These are phyloP conservation scores for Aristolochia fimbriata DNA, from an alignment of 164 flowering plant genomes.

Conservation along the genomic window DNA sequence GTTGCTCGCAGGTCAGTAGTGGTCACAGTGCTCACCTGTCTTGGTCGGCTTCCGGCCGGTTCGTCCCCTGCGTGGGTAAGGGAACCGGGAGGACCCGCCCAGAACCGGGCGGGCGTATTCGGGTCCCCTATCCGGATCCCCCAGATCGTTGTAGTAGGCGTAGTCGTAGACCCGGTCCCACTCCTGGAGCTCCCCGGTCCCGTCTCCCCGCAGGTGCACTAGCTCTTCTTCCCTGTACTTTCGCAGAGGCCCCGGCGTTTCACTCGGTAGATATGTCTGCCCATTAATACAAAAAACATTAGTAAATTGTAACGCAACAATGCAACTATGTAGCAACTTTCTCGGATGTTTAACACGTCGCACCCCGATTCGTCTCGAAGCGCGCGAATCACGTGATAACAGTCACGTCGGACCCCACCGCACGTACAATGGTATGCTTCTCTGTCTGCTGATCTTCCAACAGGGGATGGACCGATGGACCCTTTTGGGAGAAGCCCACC, in stretches of 20 bases:
- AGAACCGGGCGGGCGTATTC: constrained; percentile 50
- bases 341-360: too few relatives aligned
- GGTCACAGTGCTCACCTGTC: constrained; percentile 38
- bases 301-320: too few relatives aligned
- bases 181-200: constrained; percentile 47
- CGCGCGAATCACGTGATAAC: too few relatives aligned
- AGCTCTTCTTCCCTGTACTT: constrained; percentile 63
- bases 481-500: too few relatives aligned
- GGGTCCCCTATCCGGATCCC: constrained; percentile 50
- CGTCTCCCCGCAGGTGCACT: constrained; percentile 50
- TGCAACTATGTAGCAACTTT: too few relatives aligned
- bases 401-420: too few relatives aligned
- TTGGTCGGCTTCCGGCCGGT: constrained; percentile 65
- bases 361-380: too few relatives aligned
- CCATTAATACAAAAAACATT: neutral
- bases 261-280: constrained; percentile 54
- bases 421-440: too few relatives aligned
- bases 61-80: constrained; percentile 77
- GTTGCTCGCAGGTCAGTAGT: too few relatives aligned
- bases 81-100: constrained; percentile 57
- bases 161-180: constrained; percentile 94
- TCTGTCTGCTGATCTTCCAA: too few relatives aligned
- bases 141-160: constrained; percentile 73
- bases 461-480: too few relatives aligned
- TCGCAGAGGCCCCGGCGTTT: constrained; percentile 52